phyloP scores from a whole-genome alignment of 768 basidiomycete species.

The Udeniomyces megalosporus region DNA sequence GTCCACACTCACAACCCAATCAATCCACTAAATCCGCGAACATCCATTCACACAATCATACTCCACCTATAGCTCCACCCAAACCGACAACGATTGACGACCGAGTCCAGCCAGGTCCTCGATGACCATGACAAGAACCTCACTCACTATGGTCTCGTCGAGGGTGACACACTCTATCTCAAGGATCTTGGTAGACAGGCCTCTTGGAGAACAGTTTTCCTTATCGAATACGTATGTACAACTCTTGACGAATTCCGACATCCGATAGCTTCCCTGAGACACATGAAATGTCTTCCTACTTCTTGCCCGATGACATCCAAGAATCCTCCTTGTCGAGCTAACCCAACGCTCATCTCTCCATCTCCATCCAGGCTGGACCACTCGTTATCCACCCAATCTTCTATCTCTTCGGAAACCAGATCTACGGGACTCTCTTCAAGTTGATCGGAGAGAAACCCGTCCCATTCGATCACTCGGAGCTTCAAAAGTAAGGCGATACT shows the following conservation, averaged over 20 bases:
- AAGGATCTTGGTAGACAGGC: constrained; percentile 89
- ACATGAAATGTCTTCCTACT: background rate
- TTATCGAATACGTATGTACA: constrained; percentile 78
- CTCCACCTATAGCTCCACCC: constrained; percentile 42
- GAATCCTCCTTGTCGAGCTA: background rate
- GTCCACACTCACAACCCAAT: constrained; percentile 6
- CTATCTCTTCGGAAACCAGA: constrained; percentile 44
- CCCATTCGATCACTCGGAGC: constrained; percentile 50
- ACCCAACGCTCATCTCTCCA: background rate
- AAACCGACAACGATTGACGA: constrained; percentile 54
- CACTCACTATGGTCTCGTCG: constrained; percentile 39
- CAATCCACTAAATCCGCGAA: constrained; percentile 9
- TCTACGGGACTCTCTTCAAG: constrained; percentile 41
- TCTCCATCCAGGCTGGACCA: constrained; percentile 50
- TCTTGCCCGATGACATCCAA: background rate
- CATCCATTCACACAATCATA: background rate
- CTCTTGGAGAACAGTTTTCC: constrained; percentile 71
- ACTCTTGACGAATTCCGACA: background rate
- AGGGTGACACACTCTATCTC: constrained; percentile 51
- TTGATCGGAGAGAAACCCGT: constrained; percentile 18
- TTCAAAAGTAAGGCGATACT: constrained; percentile 55
- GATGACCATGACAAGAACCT: constrained; percentile 51
- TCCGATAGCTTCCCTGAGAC: background rate
- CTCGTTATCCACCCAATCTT: constrained; percentile 74
- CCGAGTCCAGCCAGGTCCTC: constrained; percentile 30